Conservation (phyloP, 129 eudicot species). For the Sambucus nigra region DNA sequence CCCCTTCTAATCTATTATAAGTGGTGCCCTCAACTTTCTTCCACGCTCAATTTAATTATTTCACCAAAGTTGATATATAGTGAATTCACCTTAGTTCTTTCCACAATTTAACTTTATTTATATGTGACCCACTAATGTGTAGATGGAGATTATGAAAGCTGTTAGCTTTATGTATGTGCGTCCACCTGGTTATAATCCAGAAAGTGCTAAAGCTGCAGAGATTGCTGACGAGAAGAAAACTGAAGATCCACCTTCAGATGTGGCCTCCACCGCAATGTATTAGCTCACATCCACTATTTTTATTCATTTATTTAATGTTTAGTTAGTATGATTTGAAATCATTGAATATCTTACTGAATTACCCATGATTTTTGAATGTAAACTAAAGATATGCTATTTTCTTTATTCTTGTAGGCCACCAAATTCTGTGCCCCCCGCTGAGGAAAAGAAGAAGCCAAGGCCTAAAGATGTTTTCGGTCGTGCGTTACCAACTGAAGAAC, state of each 20-base stretch:
- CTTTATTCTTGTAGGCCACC: conserved; percentile 31
- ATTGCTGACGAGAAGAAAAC: conserved; percentile 55
- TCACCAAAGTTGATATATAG: too few species aligned
- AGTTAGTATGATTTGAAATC: conserved; percentile 1
- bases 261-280: conserved; percentile 49
- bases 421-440: conserved; percentile 34
- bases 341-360: conserved; percentile 2
- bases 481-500: conserved; percentile 83
- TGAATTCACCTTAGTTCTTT: too few species aligned
- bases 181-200: conserved; percentile 91
- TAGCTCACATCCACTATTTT: background rate
- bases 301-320: background rate
- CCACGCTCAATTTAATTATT: too few species aligned
- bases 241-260: conserved; percentile 33
- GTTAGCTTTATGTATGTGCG: conserved; percentile 94
- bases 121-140: conserved; percentile 8
- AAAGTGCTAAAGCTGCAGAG: conserved; percentile 99
- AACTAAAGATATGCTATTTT: background rate
- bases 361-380: background rate
- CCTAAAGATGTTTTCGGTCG: conserved; percentile 93
- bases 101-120: conserved; percentile 15
- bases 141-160: conserved; percentile 97
- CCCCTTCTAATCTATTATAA: too few species aligned
- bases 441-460: conserved; percentile 60
- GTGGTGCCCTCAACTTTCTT: too few species aligned